These are phyloP conservation scores for Candida corydali DNA, from an alignment of 805 yeast species.

Conservation along the genomic window DNA sequence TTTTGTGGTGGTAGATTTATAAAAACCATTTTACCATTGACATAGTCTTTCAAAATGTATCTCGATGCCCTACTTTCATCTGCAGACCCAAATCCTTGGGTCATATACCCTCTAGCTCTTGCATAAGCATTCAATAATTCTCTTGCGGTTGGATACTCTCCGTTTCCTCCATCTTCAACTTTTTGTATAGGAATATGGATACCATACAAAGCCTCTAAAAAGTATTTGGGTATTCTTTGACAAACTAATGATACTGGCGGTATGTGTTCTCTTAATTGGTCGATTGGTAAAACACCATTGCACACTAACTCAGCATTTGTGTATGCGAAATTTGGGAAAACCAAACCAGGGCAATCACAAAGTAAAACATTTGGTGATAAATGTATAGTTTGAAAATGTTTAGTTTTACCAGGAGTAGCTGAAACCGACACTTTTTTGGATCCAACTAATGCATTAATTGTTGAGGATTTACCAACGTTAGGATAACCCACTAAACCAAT, in stretches of 20 bases:
- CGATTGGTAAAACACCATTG: constrained; percentile 98
- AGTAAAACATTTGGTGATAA: constrained; percentile 77
- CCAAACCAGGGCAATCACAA: constrained; percentile 99
- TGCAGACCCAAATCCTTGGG: constrained; percentile 95
- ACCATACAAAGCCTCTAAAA: constrained; percentile 89
- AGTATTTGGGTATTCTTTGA: constrained; percentile 83
- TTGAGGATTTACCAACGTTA: constrained; percentile 91
- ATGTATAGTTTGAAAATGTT: constrained; percentile 95
- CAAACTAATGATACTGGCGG: constrained; percentile 86
- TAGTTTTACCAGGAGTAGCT: constrained; percentile 97
- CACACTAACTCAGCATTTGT: constrained; percentile 96
- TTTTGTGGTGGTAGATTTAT: constrained; percentile 71
- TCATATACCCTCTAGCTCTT: constrained; percentile 94
- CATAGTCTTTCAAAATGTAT: constrained; percentile 89
- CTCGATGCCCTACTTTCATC: constrained; percentile 95
- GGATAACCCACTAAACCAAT: constrained; percentile 98
- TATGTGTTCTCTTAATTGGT: constrained; percentile 87
- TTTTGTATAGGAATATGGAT: constrained; percentile 77
- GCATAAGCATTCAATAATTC: constrained; percentile 91
- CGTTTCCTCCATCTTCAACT: constrained; percentile 82
- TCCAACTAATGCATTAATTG: constrained; percentile 94
- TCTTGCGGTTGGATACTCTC: constrained; percentile 75
- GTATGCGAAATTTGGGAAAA: constrained; percentile 95
- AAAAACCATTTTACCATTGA: constrained; percentile 81
- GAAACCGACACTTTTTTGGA: constrained; percentile 98